Conservation (phyloP, 345 rosid genomes). For the Melaleuca quinquenervia region DNA sequence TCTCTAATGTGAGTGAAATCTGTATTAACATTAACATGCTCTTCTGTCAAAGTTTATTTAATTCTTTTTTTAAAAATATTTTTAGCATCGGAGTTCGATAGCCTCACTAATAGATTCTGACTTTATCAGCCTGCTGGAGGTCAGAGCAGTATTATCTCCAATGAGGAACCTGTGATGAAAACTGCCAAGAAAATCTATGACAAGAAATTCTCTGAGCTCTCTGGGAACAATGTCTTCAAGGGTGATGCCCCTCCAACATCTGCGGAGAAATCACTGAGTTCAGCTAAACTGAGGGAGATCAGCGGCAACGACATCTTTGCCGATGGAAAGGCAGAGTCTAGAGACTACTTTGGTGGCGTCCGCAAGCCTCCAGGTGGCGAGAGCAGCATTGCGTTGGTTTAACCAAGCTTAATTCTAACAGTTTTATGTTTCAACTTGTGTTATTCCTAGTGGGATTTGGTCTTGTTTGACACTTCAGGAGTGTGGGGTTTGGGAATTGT, state of each 20-base stretch:
- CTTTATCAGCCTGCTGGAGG: conserved; percentile 37
- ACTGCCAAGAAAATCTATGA: conserved; percentile 80
- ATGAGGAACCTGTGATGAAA: conserved; percentile 39
- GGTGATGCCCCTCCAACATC: conserved; percentile 50
- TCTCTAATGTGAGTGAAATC: conserved; percentile 7
- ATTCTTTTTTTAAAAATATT: neutral
- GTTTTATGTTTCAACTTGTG: conserved; percentile 13
- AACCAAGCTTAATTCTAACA: conserved; percentile 8
- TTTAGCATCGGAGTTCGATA: neutral
- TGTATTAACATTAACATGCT: neutral
- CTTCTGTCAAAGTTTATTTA: neutral
- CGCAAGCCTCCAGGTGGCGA: conserved; percentile 99
- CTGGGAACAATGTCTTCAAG: conserved; percentile 81
- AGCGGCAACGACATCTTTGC: conserved; percentile 80
- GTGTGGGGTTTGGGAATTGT: conserved; percentile 15
- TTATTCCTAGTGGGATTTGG: conserved; percentile 8
- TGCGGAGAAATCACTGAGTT: conserved; percentile 53
- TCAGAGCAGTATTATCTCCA: conserved; percentile 10
- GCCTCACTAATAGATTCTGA: neutral
- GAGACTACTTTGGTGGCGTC: conserved; percentile 89
- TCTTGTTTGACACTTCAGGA: conserved; percentile 21
- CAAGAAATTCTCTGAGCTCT: conserved; percentile 67
- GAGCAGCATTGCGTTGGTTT: conserved; percentile 89
- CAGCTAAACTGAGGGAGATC: conserved; percentile 73
- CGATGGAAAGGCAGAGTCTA: conserved; percentile 76